A percentile compares a stretch with the other conserved stretches of the same genome.
phyloP scores from a whole-genome alignment of 2,329 filamentous ascomycete genomes.

The Lachnum nothofagi region DNA sequence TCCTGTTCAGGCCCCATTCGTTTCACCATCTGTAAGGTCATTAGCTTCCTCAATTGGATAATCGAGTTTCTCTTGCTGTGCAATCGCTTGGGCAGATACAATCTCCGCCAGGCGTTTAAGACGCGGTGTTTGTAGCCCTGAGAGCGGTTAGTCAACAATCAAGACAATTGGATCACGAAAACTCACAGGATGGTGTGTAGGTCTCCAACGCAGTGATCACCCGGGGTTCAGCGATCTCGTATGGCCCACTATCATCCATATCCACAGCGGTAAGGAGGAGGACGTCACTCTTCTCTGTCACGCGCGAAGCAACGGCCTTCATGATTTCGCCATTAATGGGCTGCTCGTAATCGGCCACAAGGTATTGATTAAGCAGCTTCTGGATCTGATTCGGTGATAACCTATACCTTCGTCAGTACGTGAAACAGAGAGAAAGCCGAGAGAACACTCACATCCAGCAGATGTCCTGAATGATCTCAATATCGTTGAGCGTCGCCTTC shows the following conservation, averaged over 20 bases:
- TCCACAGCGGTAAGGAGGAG: constrained; percentile 89
- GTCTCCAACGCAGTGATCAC: constrained; percentile 95
- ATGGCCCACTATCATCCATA: constrained; percentile 97
- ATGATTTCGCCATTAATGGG: constrained; percentile 99
- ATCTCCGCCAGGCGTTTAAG: constrained; percentile 97
- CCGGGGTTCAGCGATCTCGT: constrained; percentile 95
- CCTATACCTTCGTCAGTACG: constrained; percentile 44
- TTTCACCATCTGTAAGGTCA: constrained; percentile 37
- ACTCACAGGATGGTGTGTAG: constrained; percentile 93
- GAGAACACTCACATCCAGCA: constrained; percentile 85
- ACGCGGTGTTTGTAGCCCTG: constrained; percentile 91
- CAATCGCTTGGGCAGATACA: constrained; percentile 91
- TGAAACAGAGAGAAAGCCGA: background rate
- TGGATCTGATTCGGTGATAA: constrained; percentile 98
- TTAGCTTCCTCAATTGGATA: constrained; percentile 45
- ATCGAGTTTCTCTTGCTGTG: constrained; percentile 84
- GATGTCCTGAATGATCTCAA: constrained; percentile 99
- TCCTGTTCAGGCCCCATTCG: constrained; percentile 27
- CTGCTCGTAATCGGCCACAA: constrained; percentile 98
- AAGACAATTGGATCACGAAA: background rate
- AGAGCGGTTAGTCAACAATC: constrained; percentile 28
- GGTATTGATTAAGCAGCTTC: constrained; percentile 96
- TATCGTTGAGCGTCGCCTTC: constrained; percentile 98
- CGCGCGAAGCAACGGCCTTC: constrained; percentile 95
- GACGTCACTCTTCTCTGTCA: constrained; percentile 97